Evolutionary conservation across 257 asterid genomes (phyloP), one percentile per base, ranked within the genome.

Genomic region (Przewalskia tangutica): DNA sequence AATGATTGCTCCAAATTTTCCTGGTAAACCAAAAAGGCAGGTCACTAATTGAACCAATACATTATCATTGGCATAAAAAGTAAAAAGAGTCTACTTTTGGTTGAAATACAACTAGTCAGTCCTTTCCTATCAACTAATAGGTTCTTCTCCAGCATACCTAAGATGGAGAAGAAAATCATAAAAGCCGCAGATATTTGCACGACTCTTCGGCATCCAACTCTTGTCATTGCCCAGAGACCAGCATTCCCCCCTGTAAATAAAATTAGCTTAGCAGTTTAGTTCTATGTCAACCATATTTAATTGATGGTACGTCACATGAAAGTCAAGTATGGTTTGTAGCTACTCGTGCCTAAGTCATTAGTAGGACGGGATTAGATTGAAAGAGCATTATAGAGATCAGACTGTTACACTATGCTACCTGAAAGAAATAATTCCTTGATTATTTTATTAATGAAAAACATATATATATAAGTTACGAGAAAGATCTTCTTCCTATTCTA

Each of bases 131-230:
- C 11, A 63, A 32, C 12, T 14, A 64, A 64, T 2, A 64, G 1
- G 40, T 90, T 87, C 84, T 94, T 70, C 94, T 93, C 48, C 90
- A 27, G 32, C 56, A 66, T 88, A 91, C 97, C 98, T 58, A 90
- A 83, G 73, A 95, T 10, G 77, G 98, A 90, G 87, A 92, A 92
- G 83, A 89, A 12, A 82, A 93, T 93, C 98, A 95, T 95, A 82
- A 93, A 92, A 10, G 79, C 53, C 2, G 98, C 84, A 68, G 98
- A 88, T 76, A 92, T 88, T 77, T 95, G 98, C 59, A 89, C 87
- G 6, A 90, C 91, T 83, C 97, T 89, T 88, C 98, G 87, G 83
- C 98, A 92, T 83, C 98, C 97, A 62, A 89, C 92, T 87, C 86
- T 92, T 66, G 98, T 93, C 54, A 91, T 80, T 77, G 97, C 98